Percentiles rank a stretch among this genome's conserved stretches.
These are phyloP conservation scores for Primulina eburnea DNA, from an alignment of 257 asterid genomes.

Conservation along the genomic window DNA sequence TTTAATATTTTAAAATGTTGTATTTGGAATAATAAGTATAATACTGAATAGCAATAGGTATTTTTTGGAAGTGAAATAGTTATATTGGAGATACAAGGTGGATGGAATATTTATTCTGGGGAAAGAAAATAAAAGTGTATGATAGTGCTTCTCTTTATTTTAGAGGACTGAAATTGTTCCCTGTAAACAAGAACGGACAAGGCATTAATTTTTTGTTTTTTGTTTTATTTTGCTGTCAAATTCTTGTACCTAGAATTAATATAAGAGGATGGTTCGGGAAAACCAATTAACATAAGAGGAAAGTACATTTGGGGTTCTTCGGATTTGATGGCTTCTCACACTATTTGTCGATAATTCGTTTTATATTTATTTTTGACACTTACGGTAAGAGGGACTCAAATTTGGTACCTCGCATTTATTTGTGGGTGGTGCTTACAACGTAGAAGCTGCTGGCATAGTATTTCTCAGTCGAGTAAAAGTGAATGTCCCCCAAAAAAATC, in stretches of 20 bases:
- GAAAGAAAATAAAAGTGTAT: background rate
- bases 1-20: too few species aligned
- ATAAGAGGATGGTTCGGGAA: background rate
- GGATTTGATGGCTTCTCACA: background rate
- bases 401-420: background rate
- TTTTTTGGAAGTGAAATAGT: background rate
- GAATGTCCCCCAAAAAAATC: background rate
- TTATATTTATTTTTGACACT: background rate
- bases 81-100: background rate
- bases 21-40: background rate
- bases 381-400: background rate
- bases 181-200: background rate
- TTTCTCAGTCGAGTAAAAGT: background rate
- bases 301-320: background rate
- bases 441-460: background rate
- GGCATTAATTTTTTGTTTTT: background rate
- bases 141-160: background rate
- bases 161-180: background rate
- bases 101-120: background rate
- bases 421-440: background rate
- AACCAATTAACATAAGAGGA: background rate
- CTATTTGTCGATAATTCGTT: background rate
- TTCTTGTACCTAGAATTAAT: background rate
- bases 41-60: background rate
- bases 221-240: background rate